Base-by-base conservation (phyloP, 306 rosid genomes). In the Phaseolus lunatus region DNA sequence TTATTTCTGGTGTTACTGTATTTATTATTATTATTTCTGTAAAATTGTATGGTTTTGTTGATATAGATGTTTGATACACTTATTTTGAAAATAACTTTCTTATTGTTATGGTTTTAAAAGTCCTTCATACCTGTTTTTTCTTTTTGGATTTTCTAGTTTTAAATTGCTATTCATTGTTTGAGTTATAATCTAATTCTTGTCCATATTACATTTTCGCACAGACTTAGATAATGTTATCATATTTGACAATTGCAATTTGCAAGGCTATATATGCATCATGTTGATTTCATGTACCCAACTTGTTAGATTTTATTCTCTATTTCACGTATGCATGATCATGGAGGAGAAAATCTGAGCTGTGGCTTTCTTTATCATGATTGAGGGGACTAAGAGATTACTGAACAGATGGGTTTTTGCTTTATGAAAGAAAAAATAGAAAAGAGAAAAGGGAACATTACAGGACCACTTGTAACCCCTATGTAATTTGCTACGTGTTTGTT, bases 121-220 rank as follows among this genome's bases (percentile, higher is more conserved):
- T 61, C 33, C 22, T 56, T 70, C 33, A 27, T 13, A n/a, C 59
- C 10, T 10, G 13, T 23, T 54, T 66, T 35, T 47, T 29, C 47
- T 43, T 66, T 27, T 48, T 27, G 15, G 75, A 18, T 48, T 37
- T 43, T 37, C 35, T 58, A 18, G 35, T 23, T 31, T 11, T 45
- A 39, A 80, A 26, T 24, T 35, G 27, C 49, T 56, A 35, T 13
- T 76, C 67, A 47, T 41, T 75, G 41, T 54, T 72, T 79, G 50
- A 61, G 59, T 41, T 52, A 26, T 67, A 26, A 27, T 52, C 26
- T 20, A 47, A 52, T 41, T 33, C 47, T n/a, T 66, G 52, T 31
- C 27, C 58, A 37, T 53, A 9, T 52, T 52, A 53, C 37, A 68
- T 56, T 41, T 43, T 68, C 26, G 29, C 35, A 29, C 11, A 23